Evolutionary conservation across 352 stramenopile genomes (phyloP).

Genomic region (Phytopythium helicoides): DNA sequence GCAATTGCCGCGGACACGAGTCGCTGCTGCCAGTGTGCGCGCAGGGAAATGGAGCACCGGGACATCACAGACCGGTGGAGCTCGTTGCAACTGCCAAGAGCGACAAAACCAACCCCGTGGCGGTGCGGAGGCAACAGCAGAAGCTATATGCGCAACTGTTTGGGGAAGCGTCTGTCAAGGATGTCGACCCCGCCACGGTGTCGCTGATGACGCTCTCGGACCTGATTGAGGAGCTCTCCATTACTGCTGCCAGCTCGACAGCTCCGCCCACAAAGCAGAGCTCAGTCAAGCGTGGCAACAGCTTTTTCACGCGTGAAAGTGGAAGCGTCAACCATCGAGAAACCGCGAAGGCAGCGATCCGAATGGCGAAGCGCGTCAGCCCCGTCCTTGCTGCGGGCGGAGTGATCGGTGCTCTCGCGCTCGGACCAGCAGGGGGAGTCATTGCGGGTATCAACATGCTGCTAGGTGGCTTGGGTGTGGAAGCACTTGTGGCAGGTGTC

Average conservation of each 20-base stretch:
- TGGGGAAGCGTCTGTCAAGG: background rate
- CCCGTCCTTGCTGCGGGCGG: constrained; percentile 60
- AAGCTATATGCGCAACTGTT: constrained; percentile 3
- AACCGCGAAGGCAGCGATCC: constrained; percentile 15
- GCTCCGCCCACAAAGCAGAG: background rate
- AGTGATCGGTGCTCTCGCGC: constrained; percentile 48
- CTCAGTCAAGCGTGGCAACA: background rate
- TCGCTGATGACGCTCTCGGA: constrained; percentile 26
- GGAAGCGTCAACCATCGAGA: constrained; percentile 4
- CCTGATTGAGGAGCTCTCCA: constrained; percentile 31
- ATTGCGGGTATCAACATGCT: constrained; percentile 63
- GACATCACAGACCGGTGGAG: background rate
- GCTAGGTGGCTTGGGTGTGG: constrained; percentile 42
- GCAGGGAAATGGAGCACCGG: constrained; percentile 8
- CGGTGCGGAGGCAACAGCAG: constrained; percentile 6
- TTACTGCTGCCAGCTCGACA: constrained; percentile 13
- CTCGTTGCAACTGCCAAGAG: background rate
- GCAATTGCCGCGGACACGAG: constrained; percentile 36
- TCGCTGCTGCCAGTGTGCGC: constrained; percentile 32
- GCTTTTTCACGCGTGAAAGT: background rate
- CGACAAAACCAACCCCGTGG: constrained; percentile 14
- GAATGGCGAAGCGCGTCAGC: constrained; percentile 32
- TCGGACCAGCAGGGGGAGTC: constrained; percentile 43
- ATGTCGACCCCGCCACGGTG: background rate
- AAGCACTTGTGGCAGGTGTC: constrained; percentile 56